phyloP scores from a whole-genome alignment of 1,284 basidiomycete genomes.

The Heliocybe sulcata region DNA sequence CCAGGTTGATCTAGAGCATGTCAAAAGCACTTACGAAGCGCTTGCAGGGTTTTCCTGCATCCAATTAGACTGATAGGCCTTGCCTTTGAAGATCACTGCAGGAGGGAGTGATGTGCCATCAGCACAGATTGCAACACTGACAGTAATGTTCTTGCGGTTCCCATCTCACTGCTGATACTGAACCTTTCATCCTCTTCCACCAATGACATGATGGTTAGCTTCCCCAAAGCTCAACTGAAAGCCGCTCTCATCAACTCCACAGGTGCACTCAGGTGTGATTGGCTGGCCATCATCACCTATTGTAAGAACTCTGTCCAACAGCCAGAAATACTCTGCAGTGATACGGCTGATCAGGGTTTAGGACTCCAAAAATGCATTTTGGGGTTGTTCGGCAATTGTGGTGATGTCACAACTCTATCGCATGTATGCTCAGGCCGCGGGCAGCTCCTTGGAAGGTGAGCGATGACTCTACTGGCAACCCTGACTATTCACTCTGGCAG shows the following conservation, averaged over 20 bases:
- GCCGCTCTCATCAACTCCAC: constrained; percentile 27
- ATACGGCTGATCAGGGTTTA: no score
- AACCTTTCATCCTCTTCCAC: constrained; percentile 11
- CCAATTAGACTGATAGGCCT: constrained; percentile 25
- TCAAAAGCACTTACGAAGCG: constrained; percentile 22
- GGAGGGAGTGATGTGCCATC: constrained; percentile 23
- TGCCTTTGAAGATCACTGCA: constrained; percentile 31
- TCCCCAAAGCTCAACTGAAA: constrained; percentile 14
- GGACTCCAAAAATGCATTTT: no score
- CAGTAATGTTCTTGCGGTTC: constrained; percentile 29
- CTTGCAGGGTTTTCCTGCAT: constrained; percentile 28
- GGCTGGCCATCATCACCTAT: constrained; percentile 11
- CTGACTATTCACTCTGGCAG: no score
- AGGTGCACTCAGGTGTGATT: constrained; percentile 17
- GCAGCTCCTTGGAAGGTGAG: no score
- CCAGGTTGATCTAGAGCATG: not conserved
- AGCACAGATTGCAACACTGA: constrained; percentile 29
- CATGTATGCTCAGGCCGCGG: no score
- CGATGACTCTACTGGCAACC: no score
- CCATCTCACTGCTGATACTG: constrained; percentile 26
- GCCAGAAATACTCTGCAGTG: constrained; percentile 21
- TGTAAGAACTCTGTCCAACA: constrained; percentile 12
- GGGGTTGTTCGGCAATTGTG: no score
- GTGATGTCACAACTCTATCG: no score
- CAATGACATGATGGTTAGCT: not conserved